phyloP scores from a whole-genome alignment of 805 yeast species.

The Yamadazyma insecticola region DNA sequence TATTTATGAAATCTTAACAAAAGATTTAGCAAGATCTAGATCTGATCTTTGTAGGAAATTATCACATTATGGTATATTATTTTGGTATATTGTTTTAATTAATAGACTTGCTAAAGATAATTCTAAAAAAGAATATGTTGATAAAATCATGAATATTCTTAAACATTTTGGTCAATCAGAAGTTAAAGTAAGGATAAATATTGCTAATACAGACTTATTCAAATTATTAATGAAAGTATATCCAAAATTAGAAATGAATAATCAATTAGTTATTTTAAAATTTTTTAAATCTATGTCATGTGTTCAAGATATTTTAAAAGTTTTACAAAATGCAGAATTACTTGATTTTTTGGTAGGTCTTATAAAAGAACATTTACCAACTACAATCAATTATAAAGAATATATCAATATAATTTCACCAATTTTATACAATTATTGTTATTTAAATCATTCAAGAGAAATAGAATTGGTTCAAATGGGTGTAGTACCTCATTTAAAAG shows the following conservation, averaged over 20 bases:
- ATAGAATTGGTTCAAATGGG: conserved; percentile 44
- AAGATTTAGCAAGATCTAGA: conserved; percentile 33
- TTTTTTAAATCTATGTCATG: conserved; percentile 41
- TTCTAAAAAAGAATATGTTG: conserved; percentile 12
- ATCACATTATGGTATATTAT: conserved; percentile 38
- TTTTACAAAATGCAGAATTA: conserved; percentile 34
- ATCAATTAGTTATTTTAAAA: conserved; percentile 39
- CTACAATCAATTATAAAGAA: conserved; percentile 29
- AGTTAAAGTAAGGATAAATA: conserved; percentile 36
- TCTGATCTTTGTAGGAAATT: conserved; percentile 40
- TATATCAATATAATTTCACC: conserved; percentile 44
- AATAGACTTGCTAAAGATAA: conserved; percentile 20
- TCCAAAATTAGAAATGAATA: conserved; percentile 22
- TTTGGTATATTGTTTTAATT: conserved; percentile 39
- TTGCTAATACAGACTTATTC: conserved; percentile 36
- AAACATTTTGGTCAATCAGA: conserved; percentile 44
- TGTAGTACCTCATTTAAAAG: conserved; percentile 40
- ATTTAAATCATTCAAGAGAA: conserved; percentile 42
- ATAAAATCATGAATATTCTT: conserved; percentile 33
- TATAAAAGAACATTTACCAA: conserved; percentile 23
- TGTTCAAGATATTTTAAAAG: conserved; percentile 26
- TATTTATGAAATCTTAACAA: conserved; percentile 29
- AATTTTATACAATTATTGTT: conserved; percentile 47
- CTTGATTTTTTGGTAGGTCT: conserved; percentile 39
- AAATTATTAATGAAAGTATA: conserved; percentile 38